Evolutionary conservation across 2,329 filamentous ascomycete species (phyloP).

Genomic region (Calycina herbarum): DNA sequence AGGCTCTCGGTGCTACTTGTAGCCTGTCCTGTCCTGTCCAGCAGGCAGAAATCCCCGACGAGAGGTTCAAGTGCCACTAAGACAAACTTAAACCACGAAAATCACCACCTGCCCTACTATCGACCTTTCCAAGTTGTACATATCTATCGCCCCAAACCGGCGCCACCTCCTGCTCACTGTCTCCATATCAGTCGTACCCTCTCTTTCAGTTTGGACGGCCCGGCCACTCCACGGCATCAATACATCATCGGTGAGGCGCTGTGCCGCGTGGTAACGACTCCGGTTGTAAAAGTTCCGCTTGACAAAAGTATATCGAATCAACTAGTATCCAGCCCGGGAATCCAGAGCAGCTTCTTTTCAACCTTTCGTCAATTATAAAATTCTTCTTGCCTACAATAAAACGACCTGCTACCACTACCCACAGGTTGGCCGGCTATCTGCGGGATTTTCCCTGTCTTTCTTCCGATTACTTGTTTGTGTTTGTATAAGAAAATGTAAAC

Average conservation of each 20-base stretch:
- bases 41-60: neutral
- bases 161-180: neutral
- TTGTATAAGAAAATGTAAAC: conserved; percentile 3
- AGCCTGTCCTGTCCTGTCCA: neutral
- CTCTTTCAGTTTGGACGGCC: neutral
- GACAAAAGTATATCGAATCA: neutral
- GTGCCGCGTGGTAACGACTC: neutral
- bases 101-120: neutral
- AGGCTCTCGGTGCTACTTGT: neutral
- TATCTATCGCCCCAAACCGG: neutral
- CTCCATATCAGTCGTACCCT: neutral
- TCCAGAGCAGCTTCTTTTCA: neutral
- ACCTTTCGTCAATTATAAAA: neutral
- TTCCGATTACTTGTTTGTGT: neutral
- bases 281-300: neutral
- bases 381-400: neutral
- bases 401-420: neutral
- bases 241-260: neutral
- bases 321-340: neutral
- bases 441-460: neutral
- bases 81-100: neutral
- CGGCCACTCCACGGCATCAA: neutral
- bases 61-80: neutral
- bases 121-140: neutral
- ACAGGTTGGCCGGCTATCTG: neutral